Base-by-base conservation (phyloP, 208 protist genomes). In the Angomonas deanei region DNA sequence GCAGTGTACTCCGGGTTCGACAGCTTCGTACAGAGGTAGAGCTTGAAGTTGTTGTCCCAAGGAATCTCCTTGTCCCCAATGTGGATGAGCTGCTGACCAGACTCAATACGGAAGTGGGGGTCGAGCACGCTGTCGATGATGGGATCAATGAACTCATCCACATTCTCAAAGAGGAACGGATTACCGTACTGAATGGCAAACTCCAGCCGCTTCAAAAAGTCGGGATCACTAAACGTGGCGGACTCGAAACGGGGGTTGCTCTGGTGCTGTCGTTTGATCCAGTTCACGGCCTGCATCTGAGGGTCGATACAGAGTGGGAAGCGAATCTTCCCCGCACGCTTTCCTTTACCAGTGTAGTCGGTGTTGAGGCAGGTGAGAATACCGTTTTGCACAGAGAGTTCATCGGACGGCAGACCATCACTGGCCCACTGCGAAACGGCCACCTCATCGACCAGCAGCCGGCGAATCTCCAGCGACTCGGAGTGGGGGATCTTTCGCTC, bases 241-340 rank as follows among this genome's bases (percentile, higher is more conserved):
- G 96, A 86, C 53, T 97, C 97, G 46, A 99, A 94, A 10, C 87
- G 78, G 11, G 91, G 78, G 65, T 96, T 97, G 63, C 75, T 70
- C 47, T 80, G 75, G 70, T 99, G 94, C 67, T 96, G 97, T 24
- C 97, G 88, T 80, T 99, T 99, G 68, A 99, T 99, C 98, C 98
- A 99, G 36, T 85, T 93, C 15, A 99, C 89, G 19, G 97, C 97
- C 80, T 99, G 98, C 89, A 99, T 94, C 81, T 99, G 98, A 21
- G 98, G 98, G 74, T 99, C 98, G 60, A 99, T 99, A 70, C 97
- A 99, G 31, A 99, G 86, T 28, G 98, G 97, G 70, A 97, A 99
- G 28, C 96, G 88, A 50, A 94, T 88, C 67, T 88, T 88, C 32
- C 87, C 85, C 6, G 83, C 72, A 21, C 81, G 81, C 65, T 82